A percentile compares a stretch with the other conserved stretches of the same genome.
phyloP scores from a whole-genome alignment of 2,329 filamentous ascomycete species.

The Ophiocordyceps camponoti-rufipedis region DNA sequence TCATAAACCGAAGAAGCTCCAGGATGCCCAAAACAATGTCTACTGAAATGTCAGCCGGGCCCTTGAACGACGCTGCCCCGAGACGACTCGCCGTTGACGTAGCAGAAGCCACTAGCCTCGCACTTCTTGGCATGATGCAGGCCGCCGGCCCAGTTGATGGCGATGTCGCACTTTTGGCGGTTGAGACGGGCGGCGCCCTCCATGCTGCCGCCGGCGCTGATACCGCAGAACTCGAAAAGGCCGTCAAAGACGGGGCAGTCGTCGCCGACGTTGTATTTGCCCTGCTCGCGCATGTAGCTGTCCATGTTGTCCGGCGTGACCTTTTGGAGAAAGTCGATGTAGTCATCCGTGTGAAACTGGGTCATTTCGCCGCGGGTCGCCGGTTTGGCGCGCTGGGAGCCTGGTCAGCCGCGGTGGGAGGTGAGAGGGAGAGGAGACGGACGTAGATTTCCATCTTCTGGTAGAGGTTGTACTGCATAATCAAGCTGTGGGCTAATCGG shows the following conservation, averaged over 20 bases:
- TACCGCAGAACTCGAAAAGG: conserved; percentile 89
- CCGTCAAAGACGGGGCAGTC: conserved; percentile 97
- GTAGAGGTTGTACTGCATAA: conserved; percentile 91
- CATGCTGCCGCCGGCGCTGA: conserved; percentile 86
- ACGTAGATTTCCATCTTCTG: conserved; percentile 94
- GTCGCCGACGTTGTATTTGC: conserved; percentile 85
- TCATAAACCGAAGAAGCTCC: conserved; percentile 75
- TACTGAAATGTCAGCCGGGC: conserved; percentile 17
- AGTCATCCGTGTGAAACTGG: conserved; percentile 87
- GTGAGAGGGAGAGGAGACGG: conserved; percentile 22
- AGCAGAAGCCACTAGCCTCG: conserved; percentile 93
- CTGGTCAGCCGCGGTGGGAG: neutral
- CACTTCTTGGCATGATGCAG: conserved; percentile 96
- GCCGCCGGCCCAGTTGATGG: conserved; percentile 95
- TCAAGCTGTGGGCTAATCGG: conserved; percentile 83
- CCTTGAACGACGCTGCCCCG: no score
- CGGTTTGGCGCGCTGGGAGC: conserved; percentile 54
- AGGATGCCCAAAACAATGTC: conserved; percentile 93
- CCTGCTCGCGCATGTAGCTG: conserved; percentile 73
- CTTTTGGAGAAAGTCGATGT: conserved; percentile 86
- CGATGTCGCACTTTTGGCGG: conserved; percentile 85
- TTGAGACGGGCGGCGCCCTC: conserved; percentile 83
- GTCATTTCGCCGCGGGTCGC: conserved; percentile 81
- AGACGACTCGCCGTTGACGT: conserved; percentile 63
- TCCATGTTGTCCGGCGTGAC: conserved; percentile 99